Evolutionary conservation across 805 yeast species (phyloP).

Genomic region (Kazachstania taianensis): DNA sequence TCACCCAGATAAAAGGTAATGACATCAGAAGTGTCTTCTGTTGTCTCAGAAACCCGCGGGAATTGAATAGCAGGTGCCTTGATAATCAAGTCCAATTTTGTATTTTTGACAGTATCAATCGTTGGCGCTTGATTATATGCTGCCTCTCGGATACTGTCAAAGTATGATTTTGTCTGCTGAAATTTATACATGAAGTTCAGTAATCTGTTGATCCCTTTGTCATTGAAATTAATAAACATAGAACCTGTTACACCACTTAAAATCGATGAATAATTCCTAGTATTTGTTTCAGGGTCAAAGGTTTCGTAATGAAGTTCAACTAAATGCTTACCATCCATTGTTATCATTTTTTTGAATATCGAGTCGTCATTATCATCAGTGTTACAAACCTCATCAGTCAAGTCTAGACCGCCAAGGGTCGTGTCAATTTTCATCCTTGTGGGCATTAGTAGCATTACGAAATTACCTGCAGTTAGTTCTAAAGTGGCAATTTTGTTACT

Average conservation of each 20-base stretch:
- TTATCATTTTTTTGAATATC: conserved; percentile 51
- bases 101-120: conserved; percentile 39
- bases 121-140: conserved; percentile 76
- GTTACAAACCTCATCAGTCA: conserved; percentile 68
- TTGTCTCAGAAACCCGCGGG: conserved; percentile 45
- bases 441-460: conserved; percentile 57
- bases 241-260: conserved; percentile 51
- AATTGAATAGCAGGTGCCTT: conserved; percentile 78
- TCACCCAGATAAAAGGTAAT: conserved; percentile 76
- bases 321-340: conserved; percentile 65
- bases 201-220: conserved; percentile 64
- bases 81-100: conserved; percentile 62
- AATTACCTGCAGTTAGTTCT: conserved; percentile 60
- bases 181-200: conserved; percentile 61
- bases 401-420: conserved; percentile 65
- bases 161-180: conserved; percentile 76
- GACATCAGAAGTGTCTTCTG: conserved; percentile 41
- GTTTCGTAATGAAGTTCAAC: conserved; percentile 83
- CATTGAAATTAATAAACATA: conserved; percentile 65
- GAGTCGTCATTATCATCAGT: too few relatives aligned
- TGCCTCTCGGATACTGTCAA: conserved; percentile 79
- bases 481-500: conserved; percentile 73
- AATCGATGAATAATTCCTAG: conserved; percentile 36
- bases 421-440: conserved; percentile 66
- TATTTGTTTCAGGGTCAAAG: conserved; percentile 44